Base-by-base conservation (phyloP, 495 filamentous ascomycete species). In the Hyphodiscus hymeniophilus region DNA sequence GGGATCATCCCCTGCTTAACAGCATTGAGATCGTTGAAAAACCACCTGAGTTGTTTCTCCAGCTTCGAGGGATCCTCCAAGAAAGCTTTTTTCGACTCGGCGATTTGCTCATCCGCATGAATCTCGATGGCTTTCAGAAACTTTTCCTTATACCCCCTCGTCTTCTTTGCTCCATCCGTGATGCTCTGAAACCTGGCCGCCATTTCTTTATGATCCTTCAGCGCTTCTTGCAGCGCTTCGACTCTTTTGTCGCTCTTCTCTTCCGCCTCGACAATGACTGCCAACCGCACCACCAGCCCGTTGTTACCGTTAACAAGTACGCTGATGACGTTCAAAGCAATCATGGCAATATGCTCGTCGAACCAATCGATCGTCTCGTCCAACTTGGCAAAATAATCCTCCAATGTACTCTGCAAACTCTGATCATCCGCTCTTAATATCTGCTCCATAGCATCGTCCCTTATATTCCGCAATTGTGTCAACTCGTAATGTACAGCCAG, bases 91-190 rank as follows among this genome's bases (percentile, higher is more conserved):
- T 82, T 81, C 35, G 76, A 77, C 42, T 76, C 73, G n/a, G 80
- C 77, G 38, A 97, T 87, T 54, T 92, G 81, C 21, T 71, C 74
- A 53, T 84, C 73, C 3, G 82, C 85, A 49, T 77, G 77, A 38
- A 83, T 68, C 54, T 85, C 74, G 57, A 97, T 88, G 7, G 84
- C 80, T 52, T 84, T 72, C 4, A 95, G 57, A 60, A 97, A 95
- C 60, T 94, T 95, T 54, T 95, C 85, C 64, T 97, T 97, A 65
- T 99, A 99, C 0, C 90, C 92, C 50, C 92, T 76, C n/a, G 92
- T 75, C 39, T 86, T 84, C 66, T 92, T 91, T 1, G 89, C 85
- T 1, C 89, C 89, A 49, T 89, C 84, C 1, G 86, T 87, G 65
- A 99, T 94, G 23, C 86, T 89, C 66, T 95, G 92, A 68, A 99